phyloP scores from a whole-genome alignment of 306 rosid species.

The Rosa lucieae region DNA sequence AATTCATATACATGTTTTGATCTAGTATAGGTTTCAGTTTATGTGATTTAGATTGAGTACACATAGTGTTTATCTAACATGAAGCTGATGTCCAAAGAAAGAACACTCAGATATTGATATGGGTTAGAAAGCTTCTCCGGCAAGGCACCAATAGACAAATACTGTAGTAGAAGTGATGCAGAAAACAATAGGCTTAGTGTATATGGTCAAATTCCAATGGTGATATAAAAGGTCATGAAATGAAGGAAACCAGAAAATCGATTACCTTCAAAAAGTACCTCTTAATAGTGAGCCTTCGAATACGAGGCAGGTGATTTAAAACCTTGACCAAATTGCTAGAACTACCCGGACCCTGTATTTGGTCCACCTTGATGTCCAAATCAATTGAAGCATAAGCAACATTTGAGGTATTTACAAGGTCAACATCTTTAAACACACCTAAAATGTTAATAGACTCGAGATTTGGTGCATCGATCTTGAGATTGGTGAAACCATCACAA shows the following conservation, averaged over 20 bases:
- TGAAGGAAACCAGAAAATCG: no score
- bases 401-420: slow-evolving; percentile 40
- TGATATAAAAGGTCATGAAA: no score
- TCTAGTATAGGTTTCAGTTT: no score
- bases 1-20: no score
- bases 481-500: no score
- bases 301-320: slow-evolving; percentile 22
- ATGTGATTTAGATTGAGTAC: no score
- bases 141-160: slow-evolving; percentile 43
- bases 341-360: not conserved
- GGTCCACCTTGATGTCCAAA: no score
- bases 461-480: no score
- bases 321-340: slow-evolving; percentile 44
- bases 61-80: no score
- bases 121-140: slow-evolving; percentile 42
- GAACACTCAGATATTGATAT: slow-evolving; percentile 41
- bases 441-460: not conserved
- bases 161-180: slow-evolving; percentile 23
- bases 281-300: slow-evolving; percentile 1
- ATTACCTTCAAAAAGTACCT: slow-evolving; percentile 49
- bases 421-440: slow-evolving; percentile 33
- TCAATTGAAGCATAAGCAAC: slow-evolving; percentile 31
- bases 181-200: not conserved
- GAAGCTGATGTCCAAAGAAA: slow-evolving; percentile 44
- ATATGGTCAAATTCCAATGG: not conserved